Percentiles rank a stretch among this genome's conserved stretches.
These are phyloP conservation scores for Monosporascus cannonballus DNA, from an alignment of 2,329 filamentous ascomycete species.

Conservation along the genomic window DNA sequence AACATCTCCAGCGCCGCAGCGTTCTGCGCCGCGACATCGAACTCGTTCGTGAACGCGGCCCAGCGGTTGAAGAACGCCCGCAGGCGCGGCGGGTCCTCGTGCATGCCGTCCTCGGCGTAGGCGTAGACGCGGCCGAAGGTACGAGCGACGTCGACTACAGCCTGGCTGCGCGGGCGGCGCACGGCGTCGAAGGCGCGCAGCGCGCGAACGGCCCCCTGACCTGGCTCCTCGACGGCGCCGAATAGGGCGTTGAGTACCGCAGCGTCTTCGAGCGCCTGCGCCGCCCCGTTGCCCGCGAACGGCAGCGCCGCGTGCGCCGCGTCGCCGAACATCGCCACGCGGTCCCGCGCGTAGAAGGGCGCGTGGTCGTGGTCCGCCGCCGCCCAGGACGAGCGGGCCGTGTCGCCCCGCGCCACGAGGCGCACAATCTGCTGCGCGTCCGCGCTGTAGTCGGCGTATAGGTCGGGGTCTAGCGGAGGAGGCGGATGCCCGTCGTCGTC, in stretches of 20 bases:
- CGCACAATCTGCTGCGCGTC: conserved; percentile 25
- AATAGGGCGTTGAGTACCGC: conserved; percentile 24
- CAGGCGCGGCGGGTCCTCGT: conserved; percentile 23
- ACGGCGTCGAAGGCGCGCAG: conserved; percentile 23
- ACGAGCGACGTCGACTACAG: conserved; percentile 23
- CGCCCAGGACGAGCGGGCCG: conserved; percentile 23
- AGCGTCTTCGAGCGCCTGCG: conserved; percentile 32
- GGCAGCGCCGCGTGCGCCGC: conserved; percentile 29
- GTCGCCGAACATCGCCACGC: conserved; percentile 27
- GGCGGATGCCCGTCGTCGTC: not conserved
- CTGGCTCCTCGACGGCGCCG: conserved; percentile 4
- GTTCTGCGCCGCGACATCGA: conserved; percentile 24
- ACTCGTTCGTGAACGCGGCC: conserved; percentile 24
- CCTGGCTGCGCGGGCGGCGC: conserved; percentile 24
- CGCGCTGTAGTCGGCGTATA: conserved; percentile 24
- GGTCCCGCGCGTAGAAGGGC: conserved; percentile 19
- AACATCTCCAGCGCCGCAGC: conserved; percentile 14
- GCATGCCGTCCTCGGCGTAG: conserved; percentile 21
- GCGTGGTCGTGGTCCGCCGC: conserved; percentile 28
- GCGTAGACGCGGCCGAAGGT: conserved; percentile 23
- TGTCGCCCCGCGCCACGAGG: conserved; percentile 22
- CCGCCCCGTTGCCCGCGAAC: conserved; percentile 30
- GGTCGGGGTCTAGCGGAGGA: conserved; percentile 17
- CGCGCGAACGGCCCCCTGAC: conserved; percentile 12
- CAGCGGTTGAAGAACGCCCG: conserved; percentile 20